Evolutionary conservation across 78 protist genomes (phyloP), one percentile per base, ranked within the genome.

Genomic region (Planoprotostelium fungivorum): DNA sequence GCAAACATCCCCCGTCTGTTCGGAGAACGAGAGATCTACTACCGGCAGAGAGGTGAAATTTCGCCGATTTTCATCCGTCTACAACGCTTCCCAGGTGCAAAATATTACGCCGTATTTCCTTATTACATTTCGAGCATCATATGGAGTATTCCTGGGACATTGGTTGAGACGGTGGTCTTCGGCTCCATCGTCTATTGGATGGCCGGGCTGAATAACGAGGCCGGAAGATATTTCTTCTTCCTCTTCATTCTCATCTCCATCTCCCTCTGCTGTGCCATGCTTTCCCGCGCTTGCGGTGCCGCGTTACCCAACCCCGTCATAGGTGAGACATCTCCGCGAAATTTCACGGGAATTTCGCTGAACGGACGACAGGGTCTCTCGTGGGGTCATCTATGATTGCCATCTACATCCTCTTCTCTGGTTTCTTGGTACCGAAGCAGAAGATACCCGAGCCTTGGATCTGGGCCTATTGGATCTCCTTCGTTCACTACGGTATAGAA

Each of bases 391-490:
- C 34, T 0, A 29, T 88, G 36, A 34, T 91, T 0, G 31, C 88
- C 5, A 90, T 91, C 37, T 85, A 87, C 63, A 1, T 91, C 29
- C 34, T 91, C 36, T 88, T 88, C 38, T 36, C 89, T 37, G 94
- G 94, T 5, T 91, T 38, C 86, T 73, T 91, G 37, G 38, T 38
- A 28, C 34, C 51, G 25, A 9, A 38, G 0, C 63, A 36, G 31
- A n/a, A 84, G 37, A 91, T 91, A 38, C 94, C 94, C 86, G 29
- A 38, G 36, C 89, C 88, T 73, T 93, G 91, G 91, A 34, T 83
- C 0, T 93, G 92, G 92, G 16, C 83, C 0, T 93, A 93, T 31
- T 93, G 95, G 95, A 89, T 89, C 29, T 89, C 95, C 34, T 91
- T 91, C 1, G 37, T 86, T 38, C 92, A 93, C 34, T 93, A 93